Evolutionary conservation across 2,329 filamentous ascomycete genomes (phyloP).

Genomic region (Fusarium denticulatum): DNA sequence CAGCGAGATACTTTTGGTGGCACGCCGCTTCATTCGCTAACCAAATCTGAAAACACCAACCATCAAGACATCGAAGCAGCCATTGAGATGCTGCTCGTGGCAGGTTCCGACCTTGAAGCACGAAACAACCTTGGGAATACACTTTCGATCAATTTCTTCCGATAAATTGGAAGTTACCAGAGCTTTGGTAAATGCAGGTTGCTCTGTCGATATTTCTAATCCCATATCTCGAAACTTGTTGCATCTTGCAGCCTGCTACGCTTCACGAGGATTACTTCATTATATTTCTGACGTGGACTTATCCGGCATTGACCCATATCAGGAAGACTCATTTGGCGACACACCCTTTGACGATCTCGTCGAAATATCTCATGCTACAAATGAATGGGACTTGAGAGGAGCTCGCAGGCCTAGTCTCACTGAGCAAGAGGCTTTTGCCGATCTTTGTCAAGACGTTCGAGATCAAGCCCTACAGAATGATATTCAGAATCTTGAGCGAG

Average conservation of each 20-base stretch:
- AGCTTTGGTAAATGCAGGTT: background rate
- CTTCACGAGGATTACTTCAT: background rate
- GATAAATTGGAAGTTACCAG: background rate
- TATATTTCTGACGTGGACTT: background rate
- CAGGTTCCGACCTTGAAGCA: background rate
- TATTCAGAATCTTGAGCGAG: background rate
- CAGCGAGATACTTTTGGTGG: fast-evolving
- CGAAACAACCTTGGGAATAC: fast-evolving
- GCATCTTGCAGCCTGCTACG: background rate
- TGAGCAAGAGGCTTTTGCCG: background rate
- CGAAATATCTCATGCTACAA: fast-evolving
- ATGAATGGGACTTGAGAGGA: fast-evolving
- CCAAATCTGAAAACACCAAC: fast-evolving
- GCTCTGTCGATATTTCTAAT: background rate
- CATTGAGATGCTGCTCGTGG: background rate
- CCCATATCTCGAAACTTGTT: fast-evolving
- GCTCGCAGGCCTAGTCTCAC: background rate
- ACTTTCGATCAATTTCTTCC: fast-evolving
- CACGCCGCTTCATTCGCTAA: background rate
- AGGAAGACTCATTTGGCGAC: background rate
- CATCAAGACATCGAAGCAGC: background rate
- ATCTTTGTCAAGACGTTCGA: slow-evolving; percentile 11
- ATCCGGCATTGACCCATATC: background rate
- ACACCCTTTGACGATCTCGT: background rate
- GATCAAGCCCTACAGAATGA: slow-evolving; percentile 17